Evolutionary conservation across 2,329 filamentous ascomycete genomes (phyloP).

Genomic region (Clathrospora elynae): DNA sequence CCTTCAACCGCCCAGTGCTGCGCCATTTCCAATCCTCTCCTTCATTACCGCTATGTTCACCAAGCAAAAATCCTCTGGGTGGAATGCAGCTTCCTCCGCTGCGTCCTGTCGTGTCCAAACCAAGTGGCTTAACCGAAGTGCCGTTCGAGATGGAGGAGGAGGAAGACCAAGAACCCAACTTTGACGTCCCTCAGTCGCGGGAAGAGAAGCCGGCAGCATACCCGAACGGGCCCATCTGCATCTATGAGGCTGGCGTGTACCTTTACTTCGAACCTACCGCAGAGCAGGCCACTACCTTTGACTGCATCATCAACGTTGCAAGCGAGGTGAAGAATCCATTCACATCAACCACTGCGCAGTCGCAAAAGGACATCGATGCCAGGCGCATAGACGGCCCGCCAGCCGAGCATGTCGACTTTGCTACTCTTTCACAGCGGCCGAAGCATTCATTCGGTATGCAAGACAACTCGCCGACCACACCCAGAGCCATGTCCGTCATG

Average conservation of each 20-base stretch:
- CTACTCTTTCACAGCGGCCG: conserved; percentile 34
- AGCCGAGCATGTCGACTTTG: conserved; percentile 45
- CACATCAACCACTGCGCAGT: conserved; percentile 37
- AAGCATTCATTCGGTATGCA: conserved; percentile 38
- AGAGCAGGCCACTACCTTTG: conserved; percentile 76
- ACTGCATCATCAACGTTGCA: conserved; percentile 84
- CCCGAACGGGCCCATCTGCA: conserved; percentile 79
- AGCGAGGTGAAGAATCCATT: conserved; percentile 82
- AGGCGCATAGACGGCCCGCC: conserved; percentile 44
- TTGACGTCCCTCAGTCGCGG: conserved; percentile 62
- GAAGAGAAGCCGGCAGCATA: conserved; percentile 79
- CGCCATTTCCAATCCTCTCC: conserved; percentile 68
- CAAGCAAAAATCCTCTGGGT: conserved; percentile 54
- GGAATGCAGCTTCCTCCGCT: conserved; percentile 59
- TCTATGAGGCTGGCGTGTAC: conserved; percentile 78
- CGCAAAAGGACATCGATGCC: conserved; percentile 45
- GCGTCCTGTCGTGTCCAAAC: conserved; percentile 39
- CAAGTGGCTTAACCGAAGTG: conserved; percentile 58
- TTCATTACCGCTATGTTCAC: conserved; percentile 61
- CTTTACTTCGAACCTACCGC: conserved; percentile 80
- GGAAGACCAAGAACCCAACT: conserved; percentile 61
- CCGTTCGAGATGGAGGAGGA: conserved; percentile 76
- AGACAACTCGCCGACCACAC: conserved; percentile 54
- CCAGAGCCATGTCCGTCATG: conserved; percentile 59
- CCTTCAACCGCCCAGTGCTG: conserved; percentile 56